Percentiles rank a stretch among this genome's conserved stretches.
These are phyloP conservation scores for Limonium bicolor DNA, from an alignment of 148 eudicot genomes.

Conservation along the genomic window DNA sequence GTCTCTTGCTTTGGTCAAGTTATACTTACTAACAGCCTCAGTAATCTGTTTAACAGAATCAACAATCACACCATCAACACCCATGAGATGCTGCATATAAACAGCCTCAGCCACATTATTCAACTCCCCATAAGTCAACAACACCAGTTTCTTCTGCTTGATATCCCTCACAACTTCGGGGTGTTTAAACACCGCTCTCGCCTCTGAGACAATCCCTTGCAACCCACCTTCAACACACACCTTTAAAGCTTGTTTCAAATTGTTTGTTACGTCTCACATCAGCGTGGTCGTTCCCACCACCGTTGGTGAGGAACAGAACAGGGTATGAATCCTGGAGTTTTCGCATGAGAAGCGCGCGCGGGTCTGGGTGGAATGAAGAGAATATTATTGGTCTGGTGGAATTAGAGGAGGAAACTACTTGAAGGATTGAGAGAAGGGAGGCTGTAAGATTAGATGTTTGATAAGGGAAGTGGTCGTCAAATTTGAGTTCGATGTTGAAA, in stretches of 20 bases:
- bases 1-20: no score
- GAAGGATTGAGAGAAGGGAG: no score
- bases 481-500: no score
- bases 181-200: slow-evolving; percentile 5
- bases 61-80: slow-evolving; percentile 8
- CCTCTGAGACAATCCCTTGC: slow-evolving; percentile 11
- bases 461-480: no score
- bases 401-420: no score
- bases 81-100: slow-evolving; percentile 5
- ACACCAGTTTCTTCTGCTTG: slow-evolving; percentile 9
- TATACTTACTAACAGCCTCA: no score
- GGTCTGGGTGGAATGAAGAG: no score
- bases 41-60: slow-evolving; percentile 5
- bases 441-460: no score
- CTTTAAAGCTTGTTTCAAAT: slow-evolving; percentile 8
- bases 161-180: slow-evolving; percentile 7
- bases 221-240: slow-evolving; percentile 6
- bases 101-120: slow-evolving; percentile 9
- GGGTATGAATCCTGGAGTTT: neutral
- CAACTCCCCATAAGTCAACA: slow-evolving; percentile 9
- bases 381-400: no score
- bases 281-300: slow-evolving; percentile 1
- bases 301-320: slow-evolving; percentile 11
- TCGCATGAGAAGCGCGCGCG: no score
- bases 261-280: slow-evolving; percentile 11